Percentiles rank a stretch among this genome's conserved stretches.
These are phyloP conservation scores for Ramaria sp. DNA, from an alignment of 768 basidiomycete species.

Conservation along the genomic window DNA sequence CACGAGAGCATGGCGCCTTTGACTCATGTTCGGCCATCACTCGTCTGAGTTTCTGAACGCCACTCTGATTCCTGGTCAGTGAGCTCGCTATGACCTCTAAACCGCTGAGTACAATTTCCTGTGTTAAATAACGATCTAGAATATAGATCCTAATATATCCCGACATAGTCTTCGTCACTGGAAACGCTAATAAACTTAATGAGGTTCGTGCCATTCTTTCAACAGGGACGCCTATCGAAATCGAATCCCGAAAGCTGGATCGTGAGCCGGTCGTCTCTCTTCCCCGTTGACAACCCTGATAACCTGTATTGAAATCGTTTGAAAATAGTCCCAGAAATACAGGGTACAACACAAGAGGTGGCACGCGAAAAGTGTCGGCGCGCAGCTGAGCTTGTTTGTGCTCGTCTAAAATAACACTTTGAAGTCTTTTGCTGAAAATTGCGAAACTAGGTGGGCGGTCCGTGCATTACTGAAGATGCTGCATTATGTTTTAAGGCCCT, in stretches of 20 bases:
- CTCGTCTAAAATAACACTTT: background rate
- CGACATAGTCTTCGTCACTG: conserved; percentile 77
- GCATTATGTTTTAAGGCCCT: conserved; percentile 86
- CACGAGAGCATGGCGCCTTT: too few relatives aligned
- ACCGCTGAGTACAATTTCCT: background rate
- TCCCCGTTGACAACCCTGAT: background rate
- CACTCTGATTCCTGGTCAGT: background rate
- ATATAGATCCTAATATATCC: background rate
- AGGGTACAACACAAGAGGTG: conserved; percentile 90
- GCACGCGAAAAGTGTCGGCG: conserved; percentile 76
- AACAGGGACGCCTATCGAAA: conserved; percentile 54
- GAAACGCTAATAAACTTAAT: conserved; percentile 84
- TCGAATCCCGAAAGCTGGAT: conserved; percentile 72
- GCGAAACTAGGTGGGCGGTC: conserved; percentile 31
- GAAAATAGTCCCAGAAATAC: conserved; percentile 77
- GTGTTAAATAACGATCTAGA: background rate
- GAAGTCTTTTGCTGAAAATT: background rate
- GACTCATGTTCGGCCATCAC: too few relatives aligned
- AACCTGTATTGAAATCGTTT: background rate
- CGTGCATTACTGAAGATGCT: conserved; percentile 84
- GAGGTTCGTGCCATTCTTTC: conserved; percentile 85
- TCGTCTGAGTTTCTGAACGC: too few relatives aligned
- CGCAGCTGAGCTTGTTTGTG: conserved; percentile 69
- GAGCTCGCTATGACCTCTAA: background rate
- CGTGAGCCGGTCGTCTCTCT: conserved; percentile 38